Evolutionary conservation across 2,329 filamentous ascomycete genomes (phyloP), one percentile per base, ranked within the genome.

Genomic region (Xylaria multiplex): DNA sequence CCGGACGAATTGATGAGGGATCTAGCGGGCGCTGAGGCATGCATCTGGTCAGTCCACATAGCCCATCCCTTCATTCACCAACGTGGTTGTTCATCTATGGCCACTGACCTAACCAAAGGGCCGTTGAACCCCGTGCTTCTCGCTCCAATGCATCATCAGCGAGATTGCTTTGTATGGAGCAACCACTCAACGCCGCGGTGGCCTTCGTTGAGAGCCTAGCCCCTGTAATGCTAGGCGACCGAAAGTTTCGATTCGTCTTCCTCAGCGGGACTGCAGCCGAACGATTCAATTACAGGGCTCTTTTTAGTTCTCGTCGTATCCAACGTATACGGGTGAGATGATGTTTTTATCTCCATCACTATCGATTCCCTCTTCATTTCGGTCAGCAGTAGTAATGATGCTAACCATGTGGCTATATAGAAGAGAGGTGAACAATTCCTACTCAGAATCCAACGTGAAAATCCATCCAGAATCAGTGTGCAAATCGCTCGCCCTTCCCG

Each of bases 21-120:
- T 70, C 64, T 75, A 13, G 30, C 43, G 2, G 88, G 86, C 16
- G 87, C 87, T 0, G 82, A 87, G 50, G 88, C 85, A 0, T 90
- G 87, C 71, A 82, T 92, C 30, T 92, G 90, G 90, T 89, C 85
- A 45, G 82, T 82, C 35, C 16, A 35, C 16, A 35, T n/a, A 11
- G n/a, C 42, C 2, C 19, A 11, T 30, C 48, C 6, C 6, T 7
- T n/a, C 16, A 43, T 22, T 30, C 5, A 7, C 27, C 16, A 6
- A 30, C 11, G 4, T 50, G 27, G n/a, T 24, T 32, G 11, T 27
- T 40, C 7, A 53, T 9, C 4, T 40, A 13, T 35, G 5, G 24
- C 52, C 19, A 14, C 61, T 57, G 40, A 52, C 32, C 43, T 46
- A 55, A 13, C 13, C 32, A 50, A 58, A 83, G 80, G 81, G 76